Evolutionary conservation across 768 basidiomycete species (phyloP).

Genomic region (Lenzites betulinus): DNA sequence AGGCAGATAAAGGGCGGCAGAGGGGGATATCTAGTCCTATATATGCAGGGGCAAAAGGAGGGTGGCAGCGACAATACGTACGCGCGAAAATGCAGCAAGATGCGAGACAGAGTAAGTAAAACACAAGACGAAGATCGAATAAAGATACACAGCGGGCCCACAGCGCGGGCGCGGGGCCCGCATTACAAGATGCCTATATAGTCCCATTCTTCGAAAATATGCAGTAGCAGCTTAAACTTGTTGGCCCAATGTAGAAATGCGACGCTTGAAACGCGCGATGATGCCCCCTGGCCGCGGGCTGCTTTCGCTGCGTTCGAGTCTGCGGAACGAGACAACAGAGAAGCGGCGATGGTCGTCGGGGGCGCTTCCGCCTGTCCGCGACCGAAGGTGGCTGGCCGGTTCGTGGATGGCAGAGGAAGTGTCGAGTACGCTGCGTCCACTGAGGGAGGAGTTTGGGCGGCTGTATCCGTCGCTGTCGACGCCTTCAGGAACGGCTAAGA

Average conservation of each 20-base stretch:
- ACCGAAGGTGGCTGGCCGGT: neutral
- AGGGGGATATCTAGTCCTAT: neutral
- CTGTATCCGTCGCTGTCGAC: neutral
- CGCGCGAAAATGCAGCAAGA: neutral
- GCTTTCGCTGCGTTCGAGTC: neutral
- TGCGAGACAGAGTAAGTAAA: neutral
- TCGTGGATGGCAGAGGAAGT: neutral
- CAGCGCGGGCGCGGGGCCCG: neutral
- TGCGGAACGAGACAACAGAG: constrained; percentile 10
- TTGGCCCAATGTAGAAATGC: constrained; percentile 2
- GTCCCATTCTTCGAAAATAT: neutral
- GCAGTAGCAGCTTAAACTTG: neutral
- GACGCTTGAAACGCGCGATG: constrained; percentile 12
- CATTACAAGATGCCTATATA: neutral
- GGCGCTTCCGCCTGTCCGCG: neutral
- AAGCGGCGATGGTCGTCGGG: neutral
- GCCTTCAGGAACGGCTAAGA: constrained; percentile 12
- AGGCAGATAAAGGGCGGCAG: neutral
- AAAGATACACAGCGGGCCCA: neutral
- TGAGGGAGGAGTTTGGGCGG: constrained; percentile 14
- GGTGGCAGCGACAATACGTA: neutral
- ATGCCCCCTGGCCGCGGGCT: neutral
- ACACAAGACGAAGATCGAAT: neutral
- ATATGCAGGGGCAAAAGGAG: neutral
- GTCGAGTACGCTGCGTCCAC: neutral